Base-by-base conservation (phyloP, 352 stramenopile genomes). In the Pythium dissimile region DNA sequence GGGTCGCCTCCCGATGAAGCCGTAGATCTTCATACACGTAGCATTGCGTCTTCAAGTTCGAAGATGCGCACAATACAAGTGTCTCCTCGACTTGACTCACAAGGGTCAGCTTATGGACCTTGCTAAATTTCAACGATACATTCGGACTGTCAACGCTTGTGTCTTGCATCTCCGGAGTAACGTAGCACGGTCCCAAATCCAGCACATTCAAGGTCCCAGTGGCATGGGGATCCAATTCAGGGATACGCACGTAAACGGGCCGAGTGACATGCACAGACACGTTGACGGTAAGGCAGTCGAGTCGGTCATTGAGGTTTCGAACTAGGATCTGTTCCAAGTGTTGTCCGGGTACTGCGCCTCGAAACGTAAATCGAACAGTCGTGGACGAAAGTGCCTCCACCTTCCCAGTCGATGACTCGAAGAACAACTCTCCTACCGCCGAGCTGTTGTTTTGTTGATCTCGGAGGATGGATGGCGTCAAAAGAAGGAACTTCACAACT, bases 41-140 rank as follows among this genome's bases (percentile, higher is more conserved):
- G 54, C 86, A 95, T 60, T 95, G 86, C 6, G 83, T 95, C 63
- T 92, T 93, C 44, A 95, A 51, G 59, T 95, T 95, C 13, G 84
- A 94, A 18, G 83, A 92, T 16, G 86, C 83, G 54, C 72, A 91
- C 16, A 95, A 48, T 30, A 94, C 56, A 24, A 95, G 62, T 2
- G 76, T 69, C 49, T 94, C 75, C 5, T 74, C 62, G 5, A 95
- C 86, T 72, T 95, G 84, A 56, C 80, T 94, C 24, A 86, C 66
- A 21, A 95, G 50, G 12, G 84, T 91, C 34, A 95, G 59, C 45
- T 93, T 94, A 67, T 89, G 84, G 21, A 92, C 72, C 64, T 95
- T 95, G 62, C 84, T 94, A 59, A 94, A 95, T 47, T 88, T 84
- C 26, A 89, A 57, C 1, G 74, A 77, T 10, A 88, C 67, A 46